Evolutionary conservation across 495 filamentous ascomycete species (phyloP), one percentile per base, ranked within the genome.

Genomic region (Amorphotheca resinae): DNA sequence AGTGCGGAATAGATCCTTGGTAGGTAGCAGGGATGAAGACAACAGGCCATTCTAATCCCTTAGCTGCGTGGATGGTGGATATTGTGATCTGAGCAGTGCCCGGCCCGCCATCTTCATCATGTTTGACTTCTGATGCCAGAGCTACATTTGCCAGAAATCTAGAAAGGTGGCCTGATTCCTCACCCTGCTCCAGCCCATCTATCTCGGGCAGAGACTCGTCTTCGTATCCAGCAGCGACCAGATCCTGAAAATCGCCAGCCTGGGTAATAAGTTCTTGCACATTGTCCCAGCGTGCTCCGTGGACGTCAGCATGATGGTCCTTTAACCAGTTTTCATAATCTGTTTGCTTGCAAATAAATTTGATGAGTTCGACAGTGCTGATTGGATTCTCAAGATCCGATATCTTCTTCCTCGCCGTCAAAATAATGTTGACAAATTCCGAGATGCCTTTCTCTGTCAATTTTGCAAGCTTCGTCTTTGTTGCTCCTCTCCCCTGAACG

Each of bases 11-110:
- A 14, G 80, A 91, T 11, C 89, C 89, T 23, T 91, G 76, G 57
- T 94, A 95, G 20, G 82, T 79, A 1, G 82, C 84, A 0, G 93
- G 88, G 9, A 99, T 79, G 59, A 99, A 99, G 0, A 99, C 85
- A 8, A 95, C 74, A 1, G 93, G 93, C 93, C 93, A 99, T 56
- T 99, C 93, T 0, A 99, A 67, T 3, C 93, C 89, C 58, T 99
- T 99, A 0, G 93, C 87, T 0, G 89, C 86, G 56, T 99, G 93
- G 18, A 99, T 95, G 0, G 93, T 99, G 9, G 86, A 95, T 12
- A 99, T 84, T 1, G 87, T 95, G 11, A 96, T 77, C 53, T 82
- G 76, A 9, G 77, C 72, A 16, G 71, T 65, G 18, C 45, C 57
- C n/a, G 64, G 56, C n/a, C 75, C 65, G 15, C 74, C 68, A 1